Base-by-base conservation (phyloP, 2,329 filamentous ascomycete species). In the Aspergillus uvarum region DNA sequence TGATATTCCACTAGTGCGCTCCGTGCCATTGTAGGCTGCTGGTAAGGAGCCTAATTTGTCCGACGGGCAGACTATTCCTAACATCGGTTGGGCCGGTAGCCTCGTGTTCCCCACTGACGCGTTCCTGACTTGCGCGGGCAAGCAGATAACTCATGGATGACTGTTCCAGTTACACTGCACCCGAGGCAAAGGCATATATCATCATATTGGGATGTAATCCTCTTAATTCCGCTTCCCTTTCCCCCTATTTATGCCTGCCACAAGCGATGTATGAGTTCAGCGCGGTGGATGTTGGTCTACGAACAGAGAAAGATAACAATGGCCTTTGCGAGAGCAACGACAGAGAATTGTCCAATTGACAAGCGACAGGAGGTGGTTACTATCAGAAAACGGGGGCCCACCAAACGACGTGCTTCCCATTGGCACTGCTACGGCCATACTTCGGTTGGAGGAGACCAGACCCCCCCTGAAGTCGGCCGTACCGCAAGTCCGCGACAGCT, bases 81-180 rank as follows among this genome's bases (percentile, higher is more conserved):
- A 63, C 56, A 56, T 54, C 59, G 44, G 66, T 66, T 70, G 66
- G 68, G 51, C 54, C 54, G 50, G 35, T 56, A 55, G 47, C 55
- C 59, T 67, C 58, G 63, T 65, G 49, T 63, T 65, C 66, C 64
- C 69, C 69, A 71, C 68, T 47, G 58, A 66, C 64, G 67, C 65
- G 68, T 70, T 68, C 69, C 68, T 71, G 70, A 69, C 66, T 68
- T 68, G 66, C 35, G 57, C 38, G 38, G 38, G 38, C 59, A 59
- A 35, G 47, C 62, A 63, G 59, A 58, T 53, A 61, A 51, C 26
- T 51, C n/a, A 47, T 21, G 26, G n/a, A 24, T 49, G 11, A 21
- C 22, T 50, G 52, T 19, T 4, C 52, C 24, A 42, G 42, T 48
- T 47, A 54, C 42, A 54, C 51, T 35, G 32, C 32, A 35, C 32